Conservation (phyloP, 2,329 filamentous ascomycete genomes). For the Trichophyton rubrum region DNA sequence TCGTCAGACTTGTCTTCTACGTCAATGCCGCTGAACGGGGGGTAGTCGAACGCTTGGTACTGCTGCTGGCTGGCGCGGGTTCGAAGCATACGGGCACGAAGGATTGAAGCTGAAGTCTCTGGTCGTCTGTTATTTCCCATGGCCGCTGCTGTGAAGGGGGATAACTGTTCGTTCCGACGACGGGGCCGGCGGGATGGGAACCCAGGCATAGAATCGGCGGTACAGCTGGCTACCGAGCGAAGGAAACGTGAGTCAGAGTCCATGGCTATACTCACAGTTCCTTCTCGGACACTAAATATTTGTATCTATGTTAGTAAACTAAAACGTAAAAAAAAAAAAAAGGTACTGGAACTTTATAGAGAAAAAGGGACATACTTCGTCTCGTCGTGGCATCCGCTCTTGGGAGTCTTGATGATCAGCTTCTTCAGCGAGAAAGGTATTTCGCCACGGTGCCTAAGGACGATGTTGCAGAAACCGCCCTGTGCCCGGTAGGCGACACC, state of each 20-base stretch:
- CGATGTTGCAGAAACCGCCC: constrained; percentile 72
- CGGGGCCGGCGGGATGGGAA: not conserved
- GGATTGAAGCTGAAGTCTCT: not conserved
- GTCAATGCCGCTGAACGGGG: not conserved
- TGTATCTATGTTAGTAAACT: not conserved
- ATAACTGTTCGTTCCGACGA: constrained; percentile 5
- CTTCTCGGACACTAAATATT: constrained; percentile 47
- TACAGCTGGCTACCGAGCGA: constrained; percentile 44
- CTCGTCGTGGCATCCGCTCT: constrained; percentile 51
- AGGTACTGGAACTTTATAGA: not conserved
- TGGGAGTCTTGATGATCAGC: constrained; percentile 75
- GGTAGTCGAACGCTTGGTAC: not conserved
- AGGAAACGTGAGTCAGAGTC: constrained; percentile 60
- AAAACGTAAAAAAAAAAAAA: constrained; percentile 18
- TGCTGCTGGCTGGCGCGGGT: not conserved
- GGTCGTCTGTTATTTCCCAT: not conserved
- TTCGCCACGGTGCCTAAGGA: constrained; percentile 67
- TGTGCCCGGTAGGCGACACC: constrained; percentile 81
- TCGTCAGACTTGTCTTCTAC: constrained; percentile 27
- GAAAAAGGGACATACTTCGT: constrained; percentile 53
- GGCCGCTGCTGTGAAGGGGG: not conserved
- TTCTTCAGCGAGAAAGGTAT: constrained; percentile 74
- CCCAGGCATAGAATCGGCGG: not conserved
- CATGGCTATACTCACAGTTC: constrained; percentile 88
- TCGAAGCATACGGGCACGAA: constrained; percentile 1